phyloP scores from a whole-genome alignment of 2,329 filamentous ascomycete species.

The Arachnopeziza araneosa region DNA sequence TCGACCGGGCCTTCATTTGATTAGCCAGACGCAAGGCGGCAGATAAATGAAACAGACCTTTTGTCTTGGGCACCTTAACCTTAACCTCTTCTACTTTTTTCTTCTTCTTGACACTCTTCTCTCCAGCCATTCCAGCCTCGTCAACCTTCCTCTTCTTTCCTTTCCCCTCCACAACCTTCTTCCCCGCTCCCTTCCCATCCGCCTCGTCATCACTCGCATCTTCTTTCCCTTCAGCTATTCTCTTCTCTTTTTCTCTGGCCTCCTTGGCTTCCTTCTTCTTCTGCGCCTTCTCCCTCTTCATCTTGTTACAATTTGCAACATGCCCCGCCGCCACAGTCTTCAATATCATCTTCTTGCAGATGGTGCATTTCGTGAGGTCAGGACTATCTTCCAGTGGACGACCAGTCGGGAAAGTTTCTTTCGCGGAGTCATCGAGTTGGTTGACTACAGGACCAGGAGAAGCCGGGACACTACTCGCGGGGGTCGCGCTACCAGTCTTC shows the following conservation, averaged over 20 bases:
- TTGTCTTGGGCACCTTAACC: slow-evolving; percentile 75
- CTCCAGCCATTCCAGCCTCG: slow-evolving; percentile 32
- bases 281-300: slow-evolving; percentile 37
- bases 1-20: slow-evolving; percentile 66
- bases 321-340: slow-evolving; percentile 71
- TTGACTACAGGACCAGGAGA: slow-evolving; percentile 55
- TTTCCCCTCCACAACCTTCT: slow-evolving; percentile 56
- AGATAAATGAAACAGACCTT: slow-evolving; percentile 45
- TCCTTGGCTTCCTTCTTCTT: slow-evolving; percentile 33
- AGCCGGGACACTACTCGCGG: slow-evolving; percentile 35
- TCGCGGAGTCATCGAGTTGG: slow-evolving; percentile 68
- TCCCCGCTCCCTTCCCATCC: slow-evolving; percentile 55
- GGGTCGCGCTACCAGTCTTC: slow-evolving; percentile 42
- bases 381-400: slow-evolving; percentile 74
- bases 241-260: slow-evolving; percentile 36
- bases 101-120: slow-evolving; percentile 58
- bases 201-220: slow-evolving; percentile 36
- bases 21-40: not conserved
- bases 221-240: slow-evolving; percentile 31
- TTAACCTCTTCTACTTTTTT: slow-evolving; percentile 85
- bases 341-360: slow-evolving; percentile 85
- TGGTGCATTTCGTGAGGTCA: slow-evolving; percentile 82
- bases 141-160: slow-evolving; percentile 77
- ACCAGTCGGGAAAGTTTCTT: slow-evolving; percentile 75
- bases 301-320: slow-evolving; percentile 74